These are phyloP conservation scores for Globisporangium lucens DNA, from an alignment of 352 stramenopile genomes.

Conservation along the genomic window DNA sequence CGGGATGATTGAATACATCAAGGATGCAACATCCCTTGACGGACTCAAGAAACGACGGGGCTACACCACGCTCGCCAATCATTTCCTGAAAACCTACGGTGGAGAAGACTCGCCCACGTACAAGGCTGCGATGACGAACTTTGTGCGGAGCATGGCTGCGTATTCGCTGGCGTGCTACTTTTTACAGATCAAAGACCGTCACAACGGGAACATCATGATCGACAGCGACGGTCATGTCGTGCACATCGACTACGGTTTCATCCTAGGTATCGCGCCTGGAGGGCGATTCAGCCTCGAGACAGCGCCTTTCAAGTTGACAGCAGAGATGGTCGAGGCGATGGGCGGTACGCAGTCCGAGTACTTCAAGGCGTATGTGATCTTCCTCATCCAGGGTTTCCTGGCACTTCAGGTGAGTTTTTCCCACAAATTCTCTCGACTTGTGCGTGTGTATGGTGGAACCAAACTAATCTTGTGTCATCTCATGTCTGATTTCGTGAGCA, in stretches of 20 bases:
- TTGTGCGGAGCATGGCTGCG: constrained; percentile 95
- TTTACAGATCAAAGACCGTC: constrained; percentile 97
- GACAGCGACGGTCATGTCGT: constrained; percentile 96
- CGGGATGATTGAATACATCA: constrained; percentile 97
- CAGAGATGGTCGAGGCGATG: constrained; percentile 98
- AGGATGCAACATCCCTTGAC: constrained; percentile 97
- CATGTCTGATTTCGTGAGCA: constrained; percentile 23
- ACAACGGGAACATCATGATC: constrained; percentile 99
- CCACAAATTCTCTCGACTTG: background rate
- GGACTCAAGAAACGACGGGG: constrained; percentile 90
- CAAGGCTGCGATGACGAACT: constrained; percentile 95
- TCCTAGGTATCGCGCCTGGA: constrained; percentile 96
- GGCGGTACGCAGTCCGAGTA: constrained; percentile 88
- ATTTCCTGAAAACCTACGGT: constrained; percentile 94
- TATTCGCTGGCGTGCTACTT: constrained; percentile 98
- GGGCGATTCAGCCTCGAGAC: constrained; percentile 95
- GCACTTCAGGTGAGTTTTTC: constrained; percentile 85
- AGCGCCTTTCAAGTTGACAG: constrained; percentile 98
- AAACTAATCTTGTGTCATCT: constrained; percentile 13
- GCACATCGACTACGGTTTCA: constrained; percentile 99
- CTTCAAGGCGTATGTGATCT: constrained; percentile 97
- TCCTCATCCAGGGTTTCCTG: constrained; percentile 97
- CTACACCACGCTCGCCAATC: constrained; percentile 84
- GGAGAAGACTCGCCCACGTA: constrained; percentile 75
- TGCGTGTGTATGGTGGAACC: background rate